These are phyloP conservation scores for Xylaria bambusicola DNA, from an alignment of 495 filamentous ascomycete genomes.

Conservation along the genomic window DNA sequence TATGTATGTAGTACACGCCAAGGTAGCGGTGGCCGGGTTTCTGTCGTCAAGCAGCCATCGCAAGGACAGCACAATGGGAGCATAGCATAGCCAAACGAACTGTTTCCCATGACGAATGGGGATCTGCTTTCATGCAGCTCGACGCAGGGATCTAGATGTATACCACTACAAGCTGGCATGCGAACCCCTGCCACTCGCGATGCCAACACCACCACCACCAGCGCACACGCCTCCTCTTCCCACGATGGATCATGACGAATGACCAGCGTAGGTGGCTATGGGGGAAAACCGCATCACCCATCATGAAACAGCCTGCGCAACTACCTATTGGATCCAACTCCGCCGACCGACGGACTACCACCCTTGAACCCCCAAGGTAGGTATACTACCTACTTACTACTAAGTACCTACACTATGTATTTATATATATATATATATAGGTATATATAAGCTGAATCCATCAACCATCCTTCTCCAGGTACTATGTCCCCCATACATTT, in stretches of 20 bases:
- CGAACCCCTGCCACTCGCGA: slow-evolving; percentile 17
- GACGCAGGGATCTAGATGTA: slow-evolving; percentile 15
- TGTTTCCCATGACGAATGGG: slow-evolving; percentile 14
- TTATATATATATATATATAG: neutral
- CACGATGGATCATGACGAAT: slow-evolving; percentile 4
- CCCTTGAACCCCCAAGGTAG: neutral
- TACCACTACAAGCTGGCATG: slow-evolving; percentile 19
- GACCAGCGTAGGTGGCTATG: neutral
- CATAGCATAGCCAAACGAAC: too few species aligned
- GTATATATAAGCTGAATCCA: too few species aligned
- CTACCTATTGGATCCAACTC: neutral
- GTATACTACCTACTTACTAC: too few species aligned
- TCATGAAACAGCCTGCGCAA: slow-evolving; percentile 3
- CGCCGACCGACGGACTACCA: slow-evolving; percentile 1
- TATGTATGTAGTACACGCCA: too few species aligned
- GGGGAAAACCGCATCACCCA: neutral
- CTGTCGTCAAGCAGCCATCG: too few species aligned
- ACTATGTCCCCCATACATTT: neutral
- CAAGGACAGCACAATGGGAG: too few species aligned
- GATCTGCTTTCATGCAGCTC: neutral
- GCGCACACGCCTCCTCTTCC: too few species aligned
- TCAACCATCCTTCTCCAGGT: neutral
- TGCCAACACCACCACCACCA: slow-evolving; percentile 16
- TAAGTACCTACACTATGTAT: too few species aligned
- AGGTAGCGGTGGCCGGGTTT: too few species aligned